Base-by-base conservation (phyloP, 768 basidiomycete genomes). In the Sporobolomyces roseus region DNA sequence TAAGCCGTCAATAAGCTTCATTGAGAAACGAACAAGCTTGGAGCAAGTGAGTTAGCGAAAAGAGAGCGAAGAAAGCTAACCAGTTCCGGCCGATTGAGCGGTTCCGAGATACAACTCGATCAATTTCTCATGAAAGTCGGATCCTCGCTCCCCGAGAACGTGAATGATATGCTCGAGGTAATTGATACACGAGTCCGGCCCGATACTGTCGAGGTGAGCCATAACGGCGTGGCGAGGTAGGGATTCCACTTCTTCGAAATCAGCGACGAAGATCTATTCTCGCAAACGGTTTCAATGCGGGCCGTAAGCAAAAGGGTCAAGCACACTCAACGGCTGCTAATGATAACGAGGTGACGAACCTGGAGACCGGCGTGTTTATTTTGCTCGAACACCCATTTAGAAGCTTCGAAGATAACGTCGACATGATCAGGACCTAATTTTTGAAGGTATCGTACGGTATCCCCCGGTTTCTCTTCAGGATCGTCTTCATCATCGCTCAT, bases 391-490 rank as follows among this genome's bases (percentile, higher is more conserved):
- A 93, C 83, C 94, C 96, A 98, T 23, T 84, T 82, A 0, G 93
- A 84, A 14, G 86, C 86, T 30, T 86, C 82, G 75, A 96, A 90
- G 29, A 97, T 87, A 67, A 90, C 87, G 35, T 87, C 81, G 49
- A 93, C 74, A 74, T 97, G 84, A 72, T 89, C 86, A 3, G 88
- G 85, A 0, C 93, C 91, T 8, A 98, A 82, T 75, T 93, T 91
- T 77, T 91, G 93, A 13, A 99, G 82, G 76, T 99, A 99, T 21
- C 83, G 83, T 51, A 98, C 87, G 0, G 91, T 91, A 1, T 92
- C 92, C 27, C 80, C 81, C 23, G 94, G 82, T 77, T 89, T 90
- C 70, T 93, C 92, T 56, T 85, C 84, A 65, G 83, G 79, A 74
- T 92, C 91, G 0, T 82, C 83, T 74, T 91, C 89, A 51, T 88